These are phyloP conservation scores for Myochromella boudieri DNA, from an alignment of 768 basidiomycete species.

Conservation along the genomic window DNA sequence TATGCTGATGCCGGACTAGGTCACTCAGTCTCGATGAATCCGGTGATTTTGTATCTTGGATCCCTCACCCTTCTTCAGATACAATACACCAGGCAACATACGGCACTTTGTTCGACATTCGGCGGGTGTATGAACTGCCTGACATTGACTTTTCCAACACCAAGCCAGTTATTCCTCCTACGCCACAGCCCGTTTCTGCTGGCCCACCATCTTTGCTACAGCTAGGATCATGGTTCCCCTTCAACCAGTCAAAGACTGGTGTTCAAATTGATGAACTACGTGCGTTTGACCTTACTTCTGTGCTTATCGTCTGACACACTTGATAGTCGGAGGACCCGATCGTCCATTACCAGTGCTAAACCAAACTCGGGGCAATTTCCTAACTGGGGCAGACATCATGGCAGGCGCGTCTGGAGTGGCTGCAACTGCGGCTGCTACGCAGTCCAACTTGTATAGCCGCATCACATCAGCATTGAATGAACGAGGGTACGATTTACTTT, in stretches of 20 bases:
- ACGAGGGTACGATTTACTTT: conserved; percentile 48
- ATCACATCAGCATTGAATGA: conserved; percentile 58
- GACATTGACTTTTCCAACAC: conserved; percentile 49
- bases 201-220: conserved; percentile 53
- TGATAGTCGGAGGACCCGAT: conserved; percentile 65
- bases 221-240: conserved; percentile 52
- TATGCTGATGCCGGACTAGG: conserved; percentile 6
- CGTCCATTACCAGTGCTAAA: conserved; percentile 48
- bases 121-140: conserved; percentile 50
- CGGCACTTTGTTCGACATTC: conserved; percentile 59
- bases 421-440: conserved; percentile 25
- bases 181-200: conserved; percentile 61
- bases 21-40: conserved; percentile 22
- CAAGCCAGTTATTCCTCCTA: conserved; percentile 44
- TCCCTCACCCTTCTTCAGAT: conserved; percentile 30
- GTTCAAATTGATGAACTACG: conserved; percentile 59
- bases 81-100: conserved; percentile 41
- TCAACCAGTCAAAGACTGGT: conserved; percentile 51
- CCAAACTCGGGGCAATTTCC: conserved; percentile 5
- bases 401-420: conserved; percentile 17
- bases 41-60: conserved; percentile 56
- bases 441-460: conserved; percentile 42
- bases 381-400: conserved; percentile 6
- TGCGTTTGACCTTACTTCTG: conserved; percentile 29
- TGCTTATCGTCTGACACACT: not conserved